phyloP scores from a whole-genome alignment of 345 rosid genomes.

The thale cress (Arabidopsis thaliana) region TAIR10.1 NC_003076.8:5992501-5993000 shows the following conservation, averaged over 20 bases:
- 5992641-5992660: not conserved
- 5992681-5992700: not conserved
- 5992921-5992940: not conserved
- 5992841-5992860: not conserved
- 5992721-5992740: not conserved
- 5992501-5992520: conserved; percentile 71
- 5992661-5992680: not conserved
- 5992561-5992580: not conserved
- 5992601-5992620: not conserved
- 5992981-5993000: conserved; percentile 23
- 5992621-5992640: conserved; percentile 2
- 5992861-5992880: not conserved
- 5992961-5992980: conserved; percentile 3
- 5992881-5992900: not conserved
- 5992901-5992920: not conserved
- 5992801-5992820: not conserved
- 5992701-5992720: not conserved
- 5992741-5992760: not conserved
- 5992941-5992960: not conserved
- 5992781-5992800: not conserved
- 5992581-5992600: not conserved
- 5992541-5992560: conserved; percentile 2
- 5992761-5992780: not conserved
- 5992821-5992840: not conserved
- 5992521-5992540: conserved; percentile 67